Evolutionary conservation across 257 asterid genomes (phyloP), one percentile per base, ranked within the genome.

Genomic region (Nicotiana obtusifolia): DNA sequence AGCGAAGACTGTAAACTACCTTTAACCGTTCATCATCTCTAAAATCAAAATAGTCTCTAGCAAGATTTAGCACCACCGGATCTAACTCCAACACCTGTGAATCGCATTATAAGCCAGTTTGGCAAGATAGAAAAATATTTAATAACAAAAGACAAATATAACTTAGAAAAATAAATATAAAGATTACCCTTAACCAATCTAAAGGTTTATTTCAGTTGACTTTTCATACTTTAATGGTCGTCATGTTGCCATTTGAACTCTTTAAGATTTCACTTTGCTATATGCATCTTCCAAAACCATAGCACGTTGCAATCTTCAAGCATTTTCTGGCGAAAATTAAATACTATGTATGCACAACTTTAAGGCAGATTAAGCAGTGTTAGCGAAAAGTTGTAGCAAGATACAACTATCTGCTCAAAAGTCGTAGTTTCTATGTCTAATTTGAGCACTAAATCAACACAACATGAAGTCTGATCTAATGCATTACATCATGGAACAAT

Each of bases 61-160:
- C 98, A 83, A 92, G 91, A 75, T 88, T 89, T 80, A 90, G 82
- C 62, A 96, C 97, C 82, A 90, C 90, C 26, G 93, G 90, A 87
- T 96, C 98, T 53, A 94, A 89, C 89, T 96, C 99, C 59, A 92
- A 88, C 4, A 89, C 96, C 98, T 96, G 90, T 20, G 53, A 90
- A 81, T 76, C n/a, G 54, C 82, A 84, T 53, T 86, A 67, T 76
- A 79, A 31, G 84, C 69, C 81, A 76, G 57, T 47, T 80, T n/a
- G 57, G 30, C 11, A 5, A 24, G 11, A 11, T 8, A 35, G 44
- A 19, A 59, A 5, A 37, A 52, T 20, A n/a, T 5, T 68, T n/a
- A 37, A n/a, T 68, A 35, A 69, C 26, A 20, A 57, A 57, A 57
- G 11, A 20, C 30, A 8, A 10, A 59, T 19, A 59, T n/a, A 69